Percentiles rank a stretch among this genome's conserved stretches.
Conservation (phyloP, 352 stramenopile genomes). For the Phytopythium mirpurense region DNA sequence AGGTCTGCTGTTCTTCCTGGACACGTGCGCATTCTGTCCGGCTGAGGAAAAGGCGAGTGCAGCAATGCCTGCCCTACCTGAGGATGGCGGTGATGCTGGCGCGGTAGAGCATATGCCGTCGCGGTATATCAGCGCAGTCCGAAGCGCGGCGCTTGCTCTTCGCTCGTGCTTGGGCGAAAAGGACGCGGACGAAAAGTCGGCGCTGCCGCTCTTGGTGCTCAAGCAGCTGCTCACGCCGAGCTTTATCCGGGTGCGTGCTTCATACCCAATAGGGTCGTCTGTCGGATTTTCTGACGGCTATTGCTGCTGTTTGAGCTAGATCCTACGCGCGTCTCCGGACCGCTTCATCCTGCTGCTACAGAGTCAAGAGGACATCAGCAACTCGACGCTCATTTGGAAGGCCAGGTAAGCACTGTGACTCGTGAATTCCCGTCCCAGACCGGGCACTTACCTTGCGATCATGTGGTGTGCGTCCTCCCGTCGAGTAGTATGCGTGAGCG, state of each 20-base stretch:
- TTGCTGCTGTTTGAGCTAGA: constrained; percentile 19
- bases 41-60: constrained; percentile 21
- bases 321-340: constrained; percentile 51
- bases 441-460: not conserved
- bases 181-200: constrained; percentile 9
- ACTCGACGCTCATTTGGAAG: constrained; percentile 72
- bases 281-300: not conserved
- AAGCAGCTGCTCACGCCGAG: constrained; percentile 77
- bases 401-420: constrained; percentile 9
- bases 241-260: constrained; percentile 51
- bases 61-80: not conserved
- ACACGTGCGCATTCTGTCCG: constrained; percentile 62
- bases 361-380: constrained; percentile 54
- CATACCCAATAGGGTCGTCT: not conserved
- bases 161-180: constrained; percentile 51
- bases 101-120: constrained; percentile 25
- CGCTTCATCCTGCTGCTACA: constrained; percentile 61
- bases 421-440: not conserved
- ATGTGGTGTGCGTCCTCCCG: not conserved
- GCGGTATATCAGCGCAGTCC: constrained; percentile 45
- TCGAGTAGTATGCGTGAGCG: constrained; percentile 45
- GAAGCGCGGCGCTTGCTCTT: constrained; percentile 50
- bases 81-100: constrained; percentile 3
- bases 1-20: constrained; percentile 58
- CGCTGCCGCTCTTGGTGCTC: constrained; percentile 46